Evolutionary conservation across 2,329 filamentous ascomycete genomes (phyloP), one percentile per base, ranked within the genome.

Genomic region (Bimuria novae-zelandiae): DNA sequence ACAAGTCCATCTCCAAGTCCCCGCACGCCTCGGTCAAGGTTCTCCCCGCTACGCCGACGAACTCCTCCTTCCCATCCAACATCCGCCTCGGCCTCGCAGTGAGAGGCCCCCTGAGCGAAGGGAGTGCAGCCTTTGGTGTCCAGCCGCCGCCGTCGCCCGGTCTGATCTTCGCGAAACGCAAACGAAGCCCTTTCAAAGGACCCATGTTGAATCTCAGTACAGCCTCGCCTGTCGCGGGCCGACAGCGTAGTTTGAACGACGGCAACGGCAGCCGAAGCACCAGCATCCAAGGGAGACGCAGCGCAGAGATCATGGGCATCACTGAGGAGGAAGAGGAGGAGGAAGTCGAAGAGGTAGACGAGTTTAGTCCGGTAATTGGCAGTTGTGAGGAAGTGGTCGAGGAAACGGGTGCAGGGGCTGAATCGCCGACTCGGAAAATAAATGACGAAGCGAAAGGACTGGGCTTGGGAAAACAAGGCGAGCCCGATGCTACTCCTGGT

Each of bases 21-120:
- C 94, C 94, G 1, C 92, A 97, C 70, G 85, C 90, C 61, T 96
- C 67, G 37, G 89, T 97, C 64, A 97, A 97, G 76, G 89, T 97
- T n/a, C 84, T 97, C 2, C 93, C 94, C 1, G 90, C 90, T 0
- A 96, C 92, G 0, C 93, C 93, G 0, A 92, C 89, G 0, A 63
- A 60, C 3, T 75, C 83, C 2, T 79, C 84, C 1, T 96, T 97
- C 65, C 92, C 93, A 0, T 89, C 86, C 46, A 95, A 92, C 61
- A 89, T 97, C 54, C 87, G 93, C 2, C 80, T 97, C 10, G 41
- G 41, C 4, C 41, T 44, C 17, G 41, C 41, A 11, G 90, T 93
- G 1, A 85, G 92, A 25, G 86, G 81, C 12, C 72, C 79, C 0
- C 78, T 80, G 0, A 74, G 71, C 30, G 70, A 75, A 53, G 66